Conservation (phyloP, 1,284 basidiomycete species). For the Fomes fomentarius region DNA sequence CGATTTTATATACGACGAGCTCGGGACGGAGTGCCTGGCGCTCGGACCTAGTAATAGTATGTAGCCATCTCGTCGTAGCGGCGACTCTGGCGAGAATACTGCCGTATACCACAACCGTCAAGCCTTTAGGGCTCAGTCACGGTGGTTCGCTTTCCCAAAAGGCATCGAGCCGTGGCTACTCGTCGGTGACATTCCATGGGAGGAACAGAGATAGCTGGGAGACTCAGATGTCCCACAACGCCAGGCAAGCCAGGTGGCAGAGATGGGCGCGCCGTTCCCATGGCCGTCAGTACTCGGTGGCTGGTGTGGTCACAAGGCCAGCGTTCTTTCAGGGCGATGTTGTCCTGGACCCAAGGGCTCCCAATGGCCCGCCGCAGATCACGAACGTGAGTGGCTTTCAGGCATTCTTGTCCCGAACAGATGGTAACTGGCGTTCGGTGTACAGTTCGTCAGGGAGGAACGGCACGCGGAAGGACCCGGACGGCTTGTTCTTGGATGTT, state of each 20-base stretch:
- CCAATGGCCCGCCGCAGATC: not conserved
- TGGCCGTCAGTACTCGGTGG: not conserved
- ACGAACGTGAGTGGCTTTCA: not conserved
- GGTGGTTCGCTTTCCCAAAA: not conserved
- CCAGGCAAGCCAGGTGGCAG: too few relatives aligned
- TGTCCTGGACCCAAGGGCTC: not conserved
- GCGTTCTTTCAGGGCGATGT: slow-evolving; percentile 6
- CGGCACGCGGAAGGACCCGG: not conserved
- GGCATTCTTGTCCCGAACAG: not conserved
- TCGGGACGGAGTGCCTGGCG: not conserved
- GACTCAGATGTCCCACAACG: not conserved
- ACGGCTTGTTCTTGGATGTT: not conserved
- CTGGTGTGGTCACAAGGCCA: slow-evolving; percentile 5
- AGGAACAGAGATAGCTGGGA: too few relatives aligned
- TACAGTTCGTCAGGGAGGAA: not conserved
- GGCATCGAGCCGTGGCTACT: not conserved
- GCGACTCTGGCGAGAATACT: too few relatives aligned
- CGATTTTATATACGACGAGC: not conserved
- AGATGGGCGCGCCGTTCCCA: slow-evolving; percentile 2
- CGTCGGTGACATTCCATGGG: not conserved
- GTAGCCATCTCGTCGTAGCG: not conserved
- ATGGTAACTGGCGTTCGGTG: not conserved
- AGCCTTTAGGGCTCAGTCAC: not conserved
- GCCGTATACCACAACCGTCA: too few relatives aligned
- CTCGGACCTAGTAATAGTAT: not conserved